phyloP scores from a whole-genome alignment of 441 rosid genomes.

The Brassica balearica region DNA sequence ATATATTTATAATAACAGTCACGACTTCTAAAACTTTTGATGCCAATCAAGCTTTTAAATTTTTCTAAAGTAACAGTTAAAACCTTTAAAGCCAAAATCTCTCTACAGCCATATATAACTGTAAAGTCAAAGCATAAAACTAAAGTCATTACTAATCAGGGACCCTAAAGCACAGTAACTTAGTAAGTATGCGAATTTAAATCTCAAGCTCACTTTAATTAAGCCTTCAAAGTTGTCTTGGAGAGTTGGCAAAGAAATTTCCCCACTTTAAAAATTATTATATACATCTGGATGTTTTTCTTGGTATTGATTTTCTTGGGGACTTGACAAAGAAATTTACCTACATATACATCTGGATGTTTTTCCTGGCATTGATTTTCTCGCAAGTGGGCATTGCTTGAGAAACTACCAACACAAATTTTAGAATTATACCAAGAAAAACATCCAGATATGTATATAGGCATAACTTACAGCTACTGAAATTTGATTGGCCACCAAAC shows the following conservation, averaged over 20 bases:
- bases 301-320: background rate
- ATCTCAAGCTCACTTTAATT: background rate
- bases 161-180: background rate
- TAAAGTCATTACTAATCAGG: too few relatives aligned
- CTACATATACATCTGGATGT: background rate
- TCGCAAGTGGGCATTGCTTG: conserved; percentile 42
- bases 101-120: too few relatives aligned
- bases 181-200: background rate
- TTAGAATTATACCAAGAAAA: conserved; percentile 22
- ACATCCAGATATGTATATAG: conserved; percentile 20
- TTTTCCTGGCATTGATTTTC: background rate
- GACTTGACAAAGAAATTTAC: background rate
- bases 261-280: background rate
- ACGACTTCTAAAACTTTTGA: too few relatives aligned
- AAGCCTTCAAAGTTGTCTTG: conserved; percentile 14
- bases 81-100: too few relatives aligned
- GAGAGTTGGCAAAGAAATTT: background rate
- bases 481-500: conserved; percentile 50
- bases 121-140: too few relatives aligned
- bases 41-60: too few relatives aligned
- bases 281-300: too few relatives aligned
- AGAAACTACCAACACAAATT: conserved; percentile 35
- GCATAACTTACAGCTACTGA: conserved; percentile 32
- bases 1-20: too few relatives aligned
- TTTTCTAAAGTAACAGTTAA: too few relatives aligned